phyloP scores from a whole-genome alignment of 2,329 filamentous ascomycete genomes.

The Dendryphion nanum region DNA sequence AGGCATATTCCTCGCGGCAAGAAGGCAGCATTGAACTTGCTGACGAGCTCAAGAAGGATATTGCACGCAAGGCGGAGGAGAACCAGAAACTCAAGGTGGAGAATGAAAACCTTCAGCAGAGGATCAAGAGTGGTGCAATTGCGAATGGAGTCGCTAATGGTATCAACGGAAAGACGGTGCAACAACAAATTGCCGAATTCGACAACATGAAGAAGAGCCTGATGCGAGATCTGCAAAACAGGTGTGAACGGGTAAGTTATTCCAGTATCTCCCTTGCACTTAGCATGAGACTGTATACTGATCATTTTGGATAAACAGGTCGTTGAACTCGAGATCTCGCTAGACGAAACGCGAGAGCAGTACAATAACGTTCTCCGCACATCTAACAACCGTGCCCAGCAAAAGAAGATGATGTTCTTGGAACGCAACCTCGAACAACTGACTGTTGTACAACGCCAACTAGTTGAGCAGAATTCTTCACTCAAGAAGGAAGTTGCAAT shows the following conservation, averaged over 20 bases:
- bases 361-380: conserved; percentile 98
- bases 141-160: conserved; percentile 60
- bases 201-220: conserved; percentile 99
- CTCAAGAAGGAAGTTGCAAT: conserved; percentile 99
- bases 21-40: conserved; percentile 71
- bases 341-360: conserved; percentile 96
- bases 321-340: conserved; percentile 94
- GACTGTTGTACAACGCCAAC: conserved; percentile 93
- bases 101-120: conserved; percentile 75
- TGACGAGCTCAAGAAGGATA: conserved; percentile 73
- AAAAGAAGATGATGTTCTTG: conserved; percentile 99
- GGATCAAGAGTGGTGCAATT: conserved; percentile 62
- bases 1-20: conserved; percentile 73
- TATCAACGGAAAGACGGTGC: conserved; percentile 81
- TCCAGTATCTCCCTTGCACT: conserved; percentile 6
- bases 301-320: conserved; percentile 46
- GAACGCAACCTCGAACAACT: conserved; percentile 98
- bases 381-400: conserved; percentile 96
- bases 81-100: conserved; percentile 76
- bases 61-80: conserved; percentile 76
- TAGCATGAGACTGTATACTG: conserved; percentile 13
- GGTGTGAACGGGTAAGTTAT: conserved; percentile 75
- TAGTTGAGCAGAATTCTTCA: conserved; percentile 95
- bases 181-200: conserved; percentile 97
- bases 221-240: conserved; percentile 97